Conservation (phyloP, 2,329 filamentous ascomycete genomes). For the Coniochaeta sp. region DNA sequence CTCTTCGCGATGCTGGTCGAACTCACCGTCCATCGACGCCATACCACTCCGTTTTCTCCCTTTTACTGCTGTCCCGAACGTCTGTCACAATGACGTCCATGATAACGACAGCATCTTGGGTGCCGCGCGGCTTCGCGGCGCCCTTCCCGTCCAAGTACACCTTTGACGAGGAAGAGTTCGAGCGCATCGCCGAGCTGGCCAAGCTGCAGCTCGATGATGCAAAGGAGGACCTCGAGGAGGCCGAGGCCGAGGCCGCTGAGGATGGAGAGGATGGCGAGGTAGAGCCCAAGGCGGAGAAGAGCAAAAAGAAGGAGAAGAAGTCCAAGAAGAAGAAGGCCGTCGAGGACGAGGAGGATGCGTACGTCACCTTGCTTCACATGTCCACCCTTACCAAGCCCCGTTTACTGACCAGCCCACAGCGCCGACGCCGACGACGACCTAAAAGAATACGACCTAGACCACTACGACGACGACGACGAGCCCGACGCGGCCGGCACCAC, state of each 20-base stretch:
- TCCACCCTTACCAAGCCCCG: background rate
- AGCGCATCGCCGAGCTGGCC: slow-evolving; percentile 67
- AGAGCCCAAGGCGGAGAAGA: slow-evolving; percentile 15
- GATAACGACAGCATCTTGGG: slow-evolving; percentile 72
- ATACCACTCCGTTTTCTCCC: background rate
- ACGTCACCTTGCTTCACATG: slow-evolving; percentile 18
- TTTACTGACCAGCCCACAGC: slow-evolving; percentile 22
- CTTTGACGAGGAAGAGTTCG: slow-evolving; percentile 68
- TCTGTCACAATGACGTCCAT: slow-evolving; percentile 44
- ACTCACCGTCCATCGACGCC: background rate
- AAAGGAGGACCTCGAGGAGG: slow-evolving; percentile 74
- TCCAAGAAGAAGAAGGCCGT: slow-evolving; percentile 21
- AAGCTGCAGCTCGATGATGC: slow-evolving; percentile 85
- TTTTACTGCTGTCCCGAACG: background rate
- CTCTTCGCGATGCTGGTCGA: background rate
- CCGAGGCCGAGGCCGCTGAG: slow-evolving; percentile 33
- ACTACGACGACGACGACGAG: slow-evolving; percentile 82
- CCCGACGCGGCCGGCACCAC: slow-evolving; percentile 57
- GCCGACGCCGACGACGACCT: slow-evolving; percentile 71
- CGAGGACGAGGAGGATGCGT: slow-evolving; percentile 29
- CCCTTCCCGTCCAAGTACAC: slow-evolving; percentile 70
- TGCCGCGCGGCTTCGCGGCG: slow-evolving; percentile 68
- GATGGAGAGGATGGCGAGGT: slow-evolving; percentile 20
- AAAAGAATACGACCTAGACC: slow-evolving; percentile 91
- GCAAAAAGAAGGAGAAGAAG: slow-evolving; percentile 21